phyloP scores from a whole-genome alignment of 495 filamentous ascomycete species.

The Acidomyces sp. region DNA sequence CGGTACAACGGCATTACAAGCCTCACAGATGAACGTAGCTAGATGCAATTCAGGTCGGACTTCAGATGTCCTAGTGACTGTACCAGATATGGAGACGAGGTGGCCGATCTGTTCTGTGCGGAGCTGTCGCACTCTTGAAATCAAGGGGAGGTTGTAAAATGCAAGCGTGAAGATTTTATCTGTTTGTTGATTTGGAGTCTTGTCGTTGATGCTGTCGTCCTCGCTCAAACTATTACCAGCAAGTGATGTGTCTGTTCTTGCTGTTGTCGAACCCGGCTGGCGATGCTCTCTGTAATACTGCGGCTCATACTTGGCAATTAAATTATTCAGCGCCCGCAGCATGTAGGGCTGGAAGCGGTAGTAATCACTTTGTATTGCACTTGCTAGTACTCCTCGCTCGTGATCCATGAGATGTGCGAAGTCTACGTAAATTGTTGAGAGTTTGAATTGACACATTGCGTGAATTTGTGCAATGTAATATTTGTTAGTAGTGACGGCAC shows the following conservation, averaged over 20 bases:
- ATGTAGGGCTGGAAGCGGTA: conserved; percentile 93
- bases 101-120: conserved; percentile 85
- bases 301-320: conserved; percentile 87
- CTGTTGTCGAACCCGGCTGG: conserved; percentile 51
- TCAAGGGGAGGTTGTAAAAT: conserved; percentile 93
- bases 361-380: conserved; percentile 76
- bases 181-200: conserved; percentile 85
- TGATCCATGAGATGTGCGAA: conserved; percentile 73
- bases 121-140: conserved; percentile 77
- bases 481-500: conserved; percentile 64
- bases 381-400: conserved; percentile 53
- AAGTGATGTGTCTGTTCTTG: conserved; percentile 49
- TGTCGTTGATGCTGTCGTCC: conserved; percentile 47
- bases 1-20: conserved; percentile 62
- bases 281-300: conserved; percentile 85
- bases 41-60: conserved; percentile 86
- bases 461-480: conserved; percentile 97
- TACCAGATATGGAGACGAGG: conserved; percentile 87
- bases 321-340: conserved; percentile 75
- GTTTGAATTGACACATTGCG: conserved; percentile 65
- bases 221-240: conserved; percentile 54
- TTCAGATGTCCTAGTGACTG: conserved; percentile 91
- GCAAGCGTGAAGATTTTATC: conserved; percentile 91
- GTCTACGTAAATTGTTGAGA: conserved; percentile 97
- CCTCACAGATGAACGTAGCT: conserved; percentile 85